phyloP scores from a whole-genome alignment of 2,329 filamentous ascomycete genomes.

The Aspergillus proliferans region DNA sequence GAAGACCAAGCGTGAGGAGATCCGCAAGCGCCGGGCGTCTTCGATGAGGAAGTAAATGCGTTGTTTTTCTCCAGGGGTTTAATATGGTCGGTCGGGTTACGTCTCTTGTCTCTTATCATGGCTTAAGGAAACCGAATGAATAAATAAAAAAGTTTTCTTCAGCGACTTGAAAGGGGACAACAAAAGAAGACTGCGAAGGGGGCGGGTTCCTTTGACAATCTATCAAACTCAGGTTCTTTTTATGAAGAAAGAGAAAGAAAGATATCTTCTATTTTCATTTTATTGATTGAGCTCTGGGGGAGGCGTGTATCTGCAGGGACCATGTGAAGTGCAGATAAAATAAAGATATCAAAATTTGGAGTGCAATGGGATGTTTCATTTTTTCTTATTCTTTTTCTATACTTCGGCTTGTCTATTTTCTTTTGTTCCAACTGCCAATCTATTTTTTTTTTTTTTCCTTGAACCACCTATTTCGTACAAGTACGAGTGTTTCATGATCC shows the following conservation, averaged over 20 bases:
- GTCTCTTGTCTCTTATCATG: constrained; percentile 19
- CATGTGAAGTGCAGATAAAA: constrained; percentile 11
- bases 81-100: constrained; percentile 28
- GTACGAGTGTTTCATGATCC: no score
- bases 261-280: constrained; percentile 10
- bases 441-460: constrained; percentile 9
- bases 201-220: no score
- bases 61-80: constrained; percentile 27
- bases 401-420: constrained; percentile 8
- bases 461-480: neutral
- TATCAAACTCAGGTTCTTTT: neutral
- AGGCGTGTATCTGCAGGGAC: constrained; percentile 4
- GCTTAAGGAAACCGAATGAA: constrained; percentile 11
- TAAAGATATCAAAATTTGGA: constrained; percentile 15
- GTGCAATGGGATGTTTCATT: constrained; percentile 8
- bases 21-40: constrained; percentile 93
- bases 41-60: constrained; percentile 78
- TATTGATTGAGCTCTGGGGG: neutral
- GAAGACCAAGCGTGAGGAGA: constrained; percentile 88
- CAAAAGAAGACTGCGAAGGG: neutral
- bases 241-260: constrained; percentile 6
- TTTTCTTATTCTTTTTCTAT: no score
- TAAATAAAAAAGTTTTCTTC: constrained; percentile 16
- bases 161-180: constrained; percentile 5
- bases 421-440: constrained; percentile 11